Conservation (phyloP, 2,329 filamentous ascomycete genomes). For the Aquanectria penicillioides region DNA sequence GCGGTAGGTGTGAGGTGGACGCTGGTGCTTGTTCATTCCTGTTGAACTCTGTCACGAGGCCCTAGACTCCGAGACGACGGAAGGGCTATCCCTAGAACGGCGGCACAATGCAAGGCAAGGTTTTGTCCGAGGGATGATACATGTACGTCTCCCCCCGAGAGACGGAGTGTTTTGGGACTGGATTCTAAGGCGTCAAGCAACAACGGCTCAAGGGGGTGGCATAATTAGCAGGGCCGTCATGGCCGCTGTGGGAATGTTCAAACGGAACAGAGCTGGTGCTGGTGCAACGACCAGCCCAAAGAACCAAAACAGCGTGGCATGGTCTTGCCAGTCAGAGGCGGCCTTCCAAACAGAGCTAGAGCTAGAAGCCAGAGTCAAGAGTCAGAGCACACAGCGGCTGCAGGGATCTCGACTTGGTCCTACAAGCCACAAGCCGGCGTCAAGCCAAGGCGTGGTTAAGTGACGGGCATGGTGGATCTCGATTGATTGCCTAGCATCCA, state of each 20-base stretch:
- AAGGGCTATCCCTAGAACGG: neutral
- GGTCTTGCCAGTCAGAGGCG: neutral
- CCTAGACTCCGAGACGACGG: neutral
- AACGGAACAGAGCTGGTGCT: no score
- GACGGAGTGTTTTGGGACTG: neutral
- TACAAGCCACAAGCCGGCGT: constrained; percentile 38
- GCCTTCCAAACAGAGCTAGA: no score
- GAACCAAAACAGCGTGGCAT: neutral
- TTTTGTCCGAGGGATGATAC: neutral
- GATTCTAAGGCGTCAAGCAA: neutral
- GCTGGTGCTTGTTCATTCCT: neutral
- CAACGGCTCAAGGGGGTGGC: no score
- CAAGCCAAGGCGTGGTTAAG: constrained; percentile 33
- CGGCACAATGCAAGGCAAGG: neutral
- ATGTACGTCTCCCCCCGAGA: no score
- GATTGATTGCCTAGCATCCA: constrained; percentile 37
- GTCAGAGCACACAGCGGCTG: no score
- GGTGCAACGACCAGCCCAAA: no score
- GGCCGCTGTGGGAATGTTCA: no score
- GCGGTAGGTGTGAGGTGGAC: neutral
- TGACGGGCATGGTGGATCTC: constrained; percentile 40
- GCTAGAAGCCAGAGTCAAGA: no score
- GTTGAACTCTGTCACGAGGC: no score
- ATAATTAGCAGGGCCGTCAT: no score
- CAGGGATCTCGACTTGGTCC: constrained; percentile 34